These are phyloP conservation scores for Spinacia oleracea DNA, from an alignment of 179 eudicot genomes.

Conservation along the genomic window DNA sequence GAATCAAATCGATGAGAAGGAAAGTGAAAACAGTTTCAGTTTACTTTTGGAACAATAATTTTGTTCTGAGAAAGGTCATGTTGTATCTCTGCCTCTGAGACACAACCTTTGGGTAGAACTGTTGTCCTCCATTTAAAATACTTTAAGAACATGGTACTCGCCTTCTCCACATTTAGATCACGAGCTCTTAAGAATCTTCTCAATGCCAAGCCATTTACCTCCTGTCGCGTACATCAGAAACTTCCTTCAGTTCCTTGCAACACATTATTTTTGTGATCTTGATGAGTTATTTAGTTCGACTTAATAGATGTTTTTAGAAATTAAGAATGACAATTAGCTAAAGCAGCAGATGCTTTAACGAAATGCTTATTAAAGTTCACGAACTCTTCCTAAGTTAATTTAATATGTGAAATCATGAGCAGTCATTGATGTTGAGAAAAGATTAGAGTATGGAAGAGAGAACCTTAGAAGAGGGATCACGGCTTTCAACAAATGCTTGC, in stretches of 20 bases:
- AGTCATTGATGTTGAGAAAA: too few species aligned
- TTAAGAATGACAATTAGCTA: neutral
- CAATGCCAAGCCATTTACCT: constrained; percentile 53
- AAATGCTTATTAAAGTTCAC: neutral
- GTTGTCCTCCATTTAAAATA: constrained; percentile 61
- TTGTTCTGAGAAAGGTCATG: constrained; percentile 63
- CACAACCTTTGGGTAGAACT: constrained; percentile 53
- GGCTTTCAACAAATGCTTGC: constrained; percentile 51
- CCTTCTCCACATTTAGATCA: constrained; percentile 72
- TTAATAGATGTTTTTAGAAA: neutral
- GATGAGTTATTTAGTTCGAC: too few species aligned
- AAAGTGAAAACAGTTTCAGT: too few species aligned
- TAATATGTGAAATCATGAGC: neutral
- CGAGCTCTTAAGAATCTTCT: constrained; percentile 86
- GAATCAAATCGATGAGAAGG: too few species aligned
- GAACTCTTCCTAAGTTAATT: too few species aligned
- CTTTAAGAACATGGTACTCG: constrained; percentile 52
- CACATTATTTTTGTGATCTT: neutral
- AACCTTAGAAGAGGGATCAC: constrained; percentile 74
- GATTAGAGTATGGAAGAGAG: neutral
- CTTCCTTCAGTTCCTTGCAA: neutral
- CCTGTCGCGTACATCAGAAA: constrained; percentile 39
- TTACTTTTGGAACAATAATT: too few species aligned
- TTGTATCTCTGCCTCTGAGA: constrained; percentile 52
- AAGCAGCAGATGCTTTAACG: neutral